Evolutionary conservation across 768 basidiomycete genomes (phyloP).

Genomic region (Tricholoma sp.): DNA sequence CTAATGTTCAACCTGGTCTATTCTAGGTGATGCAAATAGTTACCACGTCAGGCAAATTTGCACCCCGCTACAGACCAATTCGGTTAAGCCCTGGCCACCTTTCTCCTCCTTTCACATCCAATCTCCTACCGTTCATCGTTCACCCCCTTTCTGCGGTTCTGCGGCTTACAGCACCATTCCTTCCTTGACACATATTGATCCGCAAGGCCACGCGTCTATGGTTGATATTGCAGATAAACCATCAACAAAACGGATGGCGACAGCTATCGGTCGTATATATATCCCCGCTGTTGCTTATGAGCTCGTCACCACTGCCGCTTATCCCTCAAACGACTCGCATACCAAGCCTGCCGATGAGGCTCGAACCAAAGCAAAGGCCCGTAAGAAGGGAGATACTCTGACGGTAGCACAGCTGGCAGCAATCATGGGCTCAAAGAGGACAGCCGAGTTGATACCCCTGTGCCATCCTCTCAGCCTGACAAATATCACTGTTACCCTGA

Average conservation of each 20-base stretch:
- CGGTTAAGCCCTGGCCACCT: neutral
- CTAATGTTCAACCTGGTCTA: slow-evolving; percentile 10
- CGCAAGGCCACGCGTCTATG: slow-evolving; percentile 70
- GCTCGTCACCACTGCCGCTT: slow-evolving; percentile 47
- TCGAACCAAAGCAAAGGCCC: slow-evolving; percentile 43
- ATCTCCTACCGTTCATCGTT: neutral
- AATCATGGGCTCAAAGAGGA: slow-evolving; percentile 85
- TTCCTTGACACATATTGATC: slow-evolving; percentile 68
- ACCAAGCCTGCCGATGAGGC: slow-evolving; percentile 17
- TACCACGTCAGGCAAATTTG: neutral
- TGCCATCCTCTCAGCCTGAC: slow-evolving; percentile 82
- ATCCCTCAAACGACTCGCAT: slow-evolving; percentile 21
- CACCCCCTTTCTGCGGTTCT: slow-evolving; percentile 13
- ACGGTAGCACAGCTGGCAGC: slow-evolving; percentile 80
- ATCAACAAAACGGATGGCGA: slow-evolving; percentile 62
- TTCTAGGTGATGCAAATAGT: slow-evolving; percentile 11
- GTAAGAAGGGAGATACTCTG: slow-evolving; percentile 64
- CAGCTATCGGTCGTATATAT: slow-evolving; percentile 67
- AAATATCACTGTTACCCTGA: slow-evolving; percentile 60
- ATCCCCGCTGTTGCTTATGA: slow-evolving; percentile 63
- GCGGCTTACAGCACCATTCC: slow-evolving; percentile 21
- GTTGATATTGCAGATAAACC: slow-evolving; percentile 72
- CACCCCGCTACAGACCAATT: neutral
- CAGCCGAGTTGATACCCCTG: slow-evolving; percentile 77
- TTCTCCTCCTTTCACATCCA: neutral